These are phyloP conservation scores for Avicennia marina DNA, from an alignment of 257 asterid genomes.

Conservation along the genomic window DNA sequence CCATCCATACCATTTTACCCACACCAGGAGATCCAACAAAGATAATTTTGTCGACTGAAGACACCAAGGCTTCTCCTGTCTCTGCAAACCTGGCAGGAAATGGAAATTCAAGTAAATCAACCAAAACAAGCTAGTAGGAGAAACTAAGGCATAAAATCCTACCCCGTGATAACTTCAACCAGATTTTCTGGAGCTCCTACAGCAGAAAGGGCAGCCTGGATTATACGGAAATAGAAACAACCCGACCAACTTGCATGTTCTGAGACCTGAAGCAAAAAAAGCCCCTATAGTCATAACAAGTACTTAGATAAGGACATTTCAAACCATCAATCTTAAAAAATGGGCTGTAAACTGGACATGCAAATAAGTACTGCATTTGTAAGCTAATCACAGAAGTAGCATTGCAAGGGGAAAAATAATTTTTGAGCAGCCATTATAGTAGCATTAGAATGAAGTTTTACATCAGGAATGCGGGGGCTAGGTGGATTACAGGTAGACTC, in stretches of 20 bases:
- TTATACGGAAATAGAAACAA: conserved; percentile 88
- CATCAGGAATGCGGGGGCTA: not conserved
- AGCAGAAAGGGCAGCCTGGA: conserved; percentile 92
- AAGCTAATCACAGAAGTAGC: too few species aligned
- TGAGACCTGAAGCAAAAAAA: conserved; percentile 57
- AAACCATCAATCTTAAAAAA: not conserved
- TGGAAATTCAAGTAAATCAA: conserved; percentile 18
- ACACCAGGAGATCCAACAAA: conserved; percentile 99
- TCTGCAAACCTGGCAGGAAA: conserved; percentile 80
- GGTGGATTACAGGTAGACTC: conserved; percentile 4
- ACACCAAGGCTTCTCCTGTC: conserved; percentile 94
- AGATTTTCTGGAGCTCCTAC: conserved; percentile 99
- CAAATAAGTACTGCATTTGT: not conserved
- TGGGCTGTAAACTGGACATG: not conserved
- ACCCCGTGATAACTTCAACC: conserved; percentile 98
- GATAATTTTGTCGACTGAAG: conserved; percentile 88
- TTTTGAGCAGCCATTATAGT: conserved; percentile 6
- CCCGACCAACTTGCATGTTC: conserved; percentile 99
- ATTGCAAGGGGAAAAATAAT: not conserved
- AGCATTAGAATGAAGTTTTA: conserved; percentile 2
- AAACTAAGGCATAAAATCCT: conserved; percentile 23
- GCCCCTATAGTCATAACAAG: not conserved
- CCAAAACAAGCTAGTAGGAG: conserved; percentile 20
- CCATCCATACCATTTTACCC: conserved; percentile 73
- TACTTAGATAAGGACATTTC: conserved; percentile 1